Base-by-base conservation (phyloP, 345 rosid species). In the Rhizophora apiculata region DNA sequence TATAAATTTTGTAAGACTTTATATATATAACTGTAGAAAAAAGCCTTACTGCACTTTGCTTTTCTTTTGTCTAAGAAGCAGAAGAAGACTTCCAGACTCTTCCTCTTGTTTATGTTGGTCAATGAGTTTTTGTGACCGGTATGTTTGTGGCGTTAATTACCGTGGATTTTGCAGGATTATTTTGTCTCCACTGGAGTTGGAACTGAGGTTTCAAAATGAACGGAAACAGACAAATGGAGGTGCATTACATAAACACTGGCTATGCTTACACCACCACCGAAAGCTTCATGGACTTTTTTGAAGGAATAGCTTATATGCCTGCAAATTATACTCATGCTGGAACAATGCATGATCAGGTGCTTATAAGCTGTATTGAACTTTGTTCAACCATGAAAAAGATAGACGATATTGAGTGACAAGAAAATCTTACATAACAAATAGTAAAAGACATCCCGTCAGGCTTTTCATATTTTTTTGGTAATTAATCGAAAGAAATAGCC, bases 271-370 rank as follows among this genome's bases (percentile, higher is more conserved):
- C 86, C 62, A 78, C 27, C 32, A 71, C 83, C 7, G 88, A 84
- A 65, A 85, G 88, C 78, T 85, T 82, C 63, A 83, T 88, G 87
- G 82, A 88, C 68, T 84, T 84, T 80, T 85, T 88, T 39, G 84
- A 88, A 66, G 89, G 84, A 29, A 51, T 79, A 67, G 52, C 81
- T 6, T 84, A 79, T 36, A 77, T 65, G 53, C 89, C 89, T 2
- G 67, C 64, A 31, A 73, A 72, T 72, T 82, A 82, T 60, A 26
- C 75, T 68, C 78, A 72, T 43, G 36, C 77, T 27, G 84, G 62
- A 71, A 72, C 82, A 15, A 61, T 78, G 69, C 81, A 72, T 70
- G 82, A 81, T 73, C 93, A 85, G 88, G 92, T 87, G 73, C 27
- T 71, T 56, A 34, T 43, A 24, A 15, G 4, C 16, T 16, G 3